These are phyloP conservation scores for Zygosaccharomyces pseudorouxii DNA, from an alignment of 805 yeast genomes.

Conservation along the genomic window DNA sequence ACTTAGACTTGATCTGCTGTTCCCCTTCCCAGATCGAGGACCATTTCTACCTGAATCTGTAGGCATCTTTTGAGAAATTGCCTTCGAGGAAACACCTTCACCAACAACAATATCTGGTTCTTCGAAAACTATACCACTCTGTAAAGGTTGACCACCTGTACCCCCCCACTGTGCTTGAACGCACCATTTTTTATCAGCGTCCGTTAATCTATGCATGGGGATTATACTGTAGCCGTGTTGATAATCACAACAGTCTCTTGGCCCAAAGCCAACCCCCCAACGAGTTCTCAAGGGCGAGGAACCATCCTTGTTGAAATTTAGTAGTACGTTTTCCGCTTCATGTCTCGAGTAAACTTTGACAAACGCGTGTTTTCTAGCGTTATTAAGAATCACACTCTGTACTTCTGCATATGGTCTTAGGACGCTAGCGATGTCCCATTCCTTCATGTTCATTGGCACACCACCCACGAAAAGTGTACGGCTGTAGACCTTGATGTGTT, in stretches of 20 bases:
- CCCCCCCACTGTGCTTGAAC: slow-evolving; percentile 95
- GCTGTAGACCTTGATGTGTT: slow-evolving; percentile 74
- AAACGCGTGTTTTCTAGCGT: slow-evolving; percentile 91
- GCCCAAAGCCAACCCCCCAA: slow-evolving; percentile 99
- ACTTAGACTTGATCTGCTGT: slow-evolving; percentile 26
- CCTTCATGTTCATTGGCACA: slow-evolving; percentile 78
- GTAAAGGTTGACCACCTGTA: slow-evolving; percentile 80
- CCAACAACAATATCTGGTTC: slow-evolving; percentile 98
- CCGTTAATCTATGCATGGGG: slow-evolving; percentile 84
- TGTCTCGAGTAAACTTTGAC: slow-evolving; percentile 87
- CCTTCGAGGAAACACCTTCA: slow-evolving; percentile 86
- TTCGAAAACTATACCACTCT: slow-evolving; percentile 77
- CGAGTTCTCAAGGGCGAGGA: slow-evolving; percentile 68
- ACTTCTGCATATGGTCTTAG: slow-evolving; percentile 86
- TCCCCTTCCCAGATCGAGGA: slow-evolving; percentile 70
- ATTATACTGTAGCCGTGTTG: slow-evolving; percentile 84
- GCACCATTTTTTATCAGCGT: slow-evolving; percentile 89
- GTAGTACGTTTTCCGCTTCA: slow-evolving; percentile 83
- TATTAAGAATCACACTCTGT: slow-evolving; percentile 82
- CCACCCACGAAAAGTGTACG: slow-evolving; percentile 95
- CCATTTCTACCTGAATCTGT: slow-evolving; percentile 83
- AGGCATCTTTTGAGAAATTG: slow-evolving; percentile 88
- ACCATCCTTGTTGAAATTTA: slow-evolving; percentile 66
- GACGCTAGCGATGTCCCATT: slow-evolving; percentile 60
- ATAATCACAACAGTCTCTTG: slow-evolving; percentile 96